Base-by-base conservation (phyloP, 768 basidiomycete species). In the Mycena amicta region DNA sequence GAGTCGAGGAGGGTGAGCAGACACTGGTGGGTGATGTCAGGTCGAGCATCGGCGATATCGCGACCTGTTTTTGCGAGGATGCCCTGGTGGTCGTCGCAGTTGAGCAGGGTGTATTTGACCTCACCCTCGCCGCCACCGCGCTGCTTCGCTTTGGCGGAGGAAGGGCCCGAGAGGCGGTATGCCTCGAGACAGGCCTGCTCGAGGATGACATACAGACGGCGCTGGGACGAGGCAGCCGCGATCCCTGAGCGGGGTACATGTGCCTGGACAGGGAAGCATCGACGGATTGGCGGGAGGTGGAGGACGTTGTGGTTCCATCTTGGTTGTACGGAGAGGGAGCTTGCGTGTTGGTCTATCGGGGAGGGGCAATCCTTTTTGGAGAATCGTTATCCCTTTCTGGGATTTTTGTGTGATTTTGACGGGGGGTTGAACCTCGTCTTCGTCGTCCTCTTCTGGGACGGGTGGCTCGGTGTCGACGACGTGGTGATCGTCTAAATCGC, bases 21-120 rank as follows among this genome's bases (percentile, higher is more conserved):
- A 70, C 97, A 99, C 94, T 98, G 97, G 71, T 99, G 97, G 0
- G 97, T 98, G 68, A 98, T 98, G 75, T 98, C 97, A 2, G 97
- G 97, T 63, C 97, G 80, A n/a, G 97, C 97, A 75, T 98, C 95
- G 16, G 97, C 97, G 60, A 98, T 98, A 75, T 99, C 97, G 70
- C 96, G 84, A 16, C 95, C 94, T 0, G 94, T 97, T 75, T 97
- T 98, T 4, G 97, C 96, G 61, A 99, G 80, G 65, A 99, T 97
- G 55, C 96, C 96, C 72, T 99, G 97, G 75, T 98, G 97, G 66
- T 98, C 97, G 71, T 98, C 97, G 73, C 97, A 98, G 75, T 99
- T 99, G 64, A 99, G 75, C 57, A 99, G 77, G 8, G 95, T 95
- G 74, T 98, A 98, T 75, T 98, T 98, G 57, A 92, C 93, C 58